These are phyloP conservation scores for Dryas octopetala DNA, from an alignment of 306 rosid species.

Conservation along the genomic window DNA sequence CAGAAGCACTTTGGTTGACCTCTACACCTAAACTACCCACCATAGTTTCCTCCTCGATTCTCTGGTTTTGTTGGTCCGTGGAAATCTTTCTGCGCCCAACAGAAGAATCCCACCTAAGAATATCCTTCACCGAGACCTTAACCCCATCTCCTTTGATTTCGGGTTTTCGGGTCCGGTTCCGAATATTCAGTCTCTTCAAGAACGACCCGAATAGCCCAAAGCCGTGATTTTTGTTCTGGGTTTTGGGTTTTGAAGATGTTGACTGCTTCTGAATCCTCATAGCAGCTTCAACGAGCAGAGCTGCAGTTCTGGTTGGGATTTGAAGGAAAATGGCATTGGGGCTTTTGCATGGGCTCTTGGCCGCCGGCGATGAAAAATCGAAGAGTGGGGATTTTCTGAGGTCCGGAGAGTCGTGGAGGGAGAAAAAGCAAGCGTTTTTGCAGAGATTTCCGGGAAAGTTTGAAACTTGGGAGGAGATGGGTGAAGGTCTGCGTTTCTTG, in stretches of 20 bases:
- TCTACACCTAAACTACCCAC: slow-evolving; percentile 8
- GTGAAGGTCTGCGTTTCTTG: slow-evolving; percentile 24
- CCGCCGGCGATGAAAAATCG: slow-evolving; percentile 46
- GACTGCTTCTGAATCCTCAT: slow-evolving; percentile 68
- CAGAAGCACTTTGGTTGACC: slow-evolving; percentile 9
- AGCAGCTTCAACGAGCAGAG: slow-evolving; percentile 82
- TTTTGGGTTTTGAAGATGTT: slow-evolving; percentile 36
- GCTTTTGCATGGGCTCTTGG: slow-evolving; percentile 43
- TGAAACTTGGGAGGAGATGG: slow-evolving; percentile 11
- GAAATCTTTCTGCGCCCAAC: slow-evolving; percentile 16
- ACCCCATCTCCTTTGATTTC: slow-evolving; percentile 27
- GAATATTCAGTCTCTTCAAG: slow-evolving; percentile 47
- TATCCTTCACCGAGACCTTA: slow-evolving; percentile 37
- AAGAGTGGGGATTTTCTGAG: slow-evolving; percentile 65
- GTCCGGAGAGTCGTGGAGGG: slow-evolving; percentile 59
- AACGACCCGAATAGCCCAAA: slow-evolving; percentile 68
- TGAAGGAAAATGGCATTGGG: slow-evolving; percentile 68
- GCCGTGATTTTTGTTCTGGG: slow-evolving; percentile 33
- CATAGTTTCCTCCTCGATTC: neutral
- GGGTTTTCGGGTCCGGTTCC: slow-evolving; percentile 30
- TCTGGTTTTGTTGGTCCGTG: slow-evolving; percentile 9
- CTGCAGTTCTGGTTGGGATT: slow-evolving; percentile 68
- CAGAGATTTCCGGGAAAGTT: slow-evolving; percentile 37
- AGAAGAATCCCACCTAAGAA: slow-evolving; percentile 47
- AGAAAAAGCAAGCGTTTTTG: slow-evolving; percentile 62